Conservation (phyloP, 495 filamentous ascomycete genomes). For the Podospora sp. region DNA sequence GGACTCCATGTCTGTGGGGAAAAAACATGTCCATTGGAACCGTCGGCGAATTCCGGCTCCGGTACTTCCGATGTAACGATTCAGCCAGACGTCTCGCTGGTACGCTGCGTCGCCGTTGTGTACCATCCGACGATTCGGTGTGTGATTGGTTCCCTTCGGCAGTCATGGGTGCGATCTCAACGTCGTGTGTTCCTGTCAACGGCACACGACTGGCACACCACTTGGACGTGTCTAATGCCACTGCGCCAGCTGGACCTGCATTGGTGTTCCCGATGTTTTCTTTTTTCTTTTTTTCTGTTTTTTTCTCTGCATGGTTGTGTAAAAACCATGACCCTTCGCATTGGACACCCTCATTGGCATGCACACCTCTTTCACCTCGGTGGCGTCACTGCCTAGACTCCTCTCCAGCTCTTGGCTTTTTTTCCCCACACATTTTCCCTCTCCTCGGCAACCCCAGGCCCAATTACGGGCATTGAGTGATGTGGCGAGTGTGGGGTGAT, state of each 20-base stretch:
- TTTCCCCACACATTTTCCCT: not conserved
- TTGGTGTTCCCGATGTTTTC: too few species aligned
- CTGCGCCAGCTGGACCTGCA: not conserved
- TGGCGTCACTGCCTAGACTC: not conserved
- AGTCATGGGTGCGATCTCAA: not conserved
- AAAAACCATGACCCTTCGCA: too few species aligned
- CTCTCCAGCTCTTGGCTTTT: not conserved
- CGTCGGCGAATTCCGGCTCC: not conserved
- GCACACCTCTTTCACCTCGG: not conserved
- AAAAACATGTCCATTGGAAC: not conserved
- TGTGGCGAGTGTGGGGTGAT: not conserved
- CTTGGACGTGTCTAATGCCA: not conserved
- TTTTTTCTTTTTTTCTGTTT: too few species aligned
- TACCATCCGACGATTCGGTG: not conserved
- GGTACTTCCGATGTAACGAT: conserved; percentile 1
- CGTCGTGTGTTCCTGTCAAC: not conserved
- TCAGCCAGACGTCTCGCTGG: not conserved
- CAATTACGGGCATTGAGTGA: not conserved
- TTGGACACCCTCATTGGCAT: not conserved
- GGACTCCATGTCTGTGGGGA: not conserved
- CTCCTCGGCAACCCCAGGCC: not conserved
- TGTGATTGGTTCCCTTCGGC: not conserved
- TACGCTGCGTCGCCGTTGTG: not conserved
- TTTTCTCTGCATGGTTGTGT: too few species aligned
- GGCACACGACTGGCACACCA: not conserved